These are phyloP conservation scores for Purpureocillium lavendulum DNA, from an alignment of 2,329 filamentous ascomycete species.

Conservation along the genomic window DNA sequence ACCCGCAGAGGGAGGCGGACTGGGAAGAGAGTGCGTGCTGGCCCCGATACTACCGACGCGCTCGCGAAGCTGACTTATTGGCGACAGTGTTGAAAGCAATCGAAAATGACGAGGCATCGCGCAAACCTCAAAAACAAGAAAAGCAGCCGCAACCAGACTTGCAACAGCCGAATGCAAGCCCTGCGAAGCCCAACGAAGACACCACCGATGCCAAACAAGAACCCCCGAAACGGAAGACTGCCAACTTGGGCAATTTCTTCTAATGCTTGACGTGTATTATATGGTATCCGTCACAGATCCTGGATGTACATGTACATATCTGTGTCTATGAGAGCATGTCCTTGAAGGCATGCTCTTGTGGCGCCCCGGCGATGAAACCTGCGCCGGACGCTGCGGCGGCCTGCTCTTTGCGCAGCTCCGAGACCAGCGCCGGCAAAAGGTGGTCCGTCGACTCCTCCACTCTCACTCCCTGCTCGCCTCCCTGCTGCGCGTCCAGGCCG, in stretches of 20 bases:
- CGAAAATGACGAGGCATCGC: conserved; percentile 51
- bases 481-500: conserved; percentile 41
- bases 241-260: conserved; percentile 40
- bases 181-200: conserved; percentile 7
- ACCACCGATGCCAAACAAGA: conserved; percentile 11
- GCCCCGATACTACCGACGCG: neutral
- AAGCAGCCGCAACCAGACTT: conserved; percentile 23
- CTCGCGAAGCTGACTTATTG: conserved; percentile 7
- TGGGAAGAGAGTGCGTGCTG: conserved; percentile 71
- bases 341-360: conserved; percentile 34
- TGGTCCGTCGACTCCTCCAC: conserved; percentile 50
- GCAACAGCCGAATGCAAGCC: conserved; percentile 5
- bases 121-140: conserved; percentile 34
- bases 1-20: conserved; percentile 64
- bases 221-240: conserved; percentile 15
- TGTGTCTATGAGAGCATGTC: conserved; percentile 48
- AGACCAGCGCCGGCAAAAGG: conserved; percentile 48
- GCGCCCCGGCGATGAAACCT: neutral
- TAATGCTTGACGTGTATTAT: conserved; percentile 21
- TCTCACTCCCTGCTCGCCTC: conserved; percentile 44
- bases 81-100: conserved; percentile 54
- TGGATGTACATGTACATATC: conserved; percentile 3
- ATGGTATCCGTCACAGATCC: conserved; percentile 5
- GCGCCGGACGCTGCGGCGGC: neutral
- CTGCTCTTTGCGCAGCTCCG: conserved; percentile 32